Conservation (phyloP, 176 grass and related monocot genomes). For the Raddia distichophylla region DNA sequence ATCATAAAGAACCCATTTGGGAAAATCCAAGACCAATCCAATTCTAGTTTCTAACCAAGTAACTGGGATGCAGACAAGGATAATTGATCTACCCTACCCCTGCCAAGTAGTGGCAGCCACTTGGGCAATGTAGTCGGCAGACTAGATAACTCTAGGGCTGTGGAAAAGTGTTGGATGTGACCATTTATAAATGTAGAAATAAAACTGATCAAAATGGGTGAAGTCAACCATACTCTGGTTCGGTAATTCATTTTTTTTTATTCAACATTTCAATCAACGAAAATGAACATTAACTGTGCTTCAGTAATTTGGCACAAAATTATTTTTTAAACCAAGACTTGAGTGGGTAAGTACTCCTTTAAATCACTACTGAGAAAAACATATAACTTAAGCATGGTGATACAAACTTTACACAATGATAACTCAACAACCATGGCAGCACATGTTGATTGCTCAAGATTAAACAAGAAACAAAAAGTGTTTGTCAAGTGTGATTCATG, state of each 20-base stretch:
- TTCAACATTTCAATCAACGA: neutral
- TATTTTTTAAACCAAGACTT: neutral
- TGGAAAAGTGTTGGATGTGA: neutral
- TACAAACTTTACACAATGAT: neutral
- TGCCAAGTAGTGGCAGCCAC: neutral
- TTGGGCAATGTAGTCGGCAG: neutral
- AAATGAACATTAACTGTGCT: neutral
- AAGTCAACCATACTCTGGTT: neutral
- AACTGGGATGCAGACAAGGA: neutral
- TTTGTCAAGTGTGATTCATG: neutral
- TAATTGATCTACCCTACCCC: neutral
- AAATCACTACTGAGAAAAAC: neutral
- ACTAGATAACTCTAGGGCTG: neutral
- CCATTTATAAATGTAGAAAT: neutral
- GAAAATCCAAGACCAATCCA: neutral
- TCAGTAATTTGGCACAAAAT: neutral
- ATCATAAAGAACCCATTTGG: neutral
- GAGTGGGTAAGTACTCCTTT: neutral
- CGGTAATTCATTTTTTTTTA: neutral
- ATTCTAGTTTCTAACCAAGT: neutral
- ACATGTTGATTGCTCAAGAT: neutral
- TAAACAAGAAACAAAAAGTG: constrained; percentile 14
- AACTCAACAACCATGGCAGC: neutral
- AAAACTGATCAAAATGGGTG: neutral
- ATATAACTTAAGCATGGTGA: neutral